Evolutionary conservation across 192 early-diverging fungal genomes (phyloP).

Genomic region (Diversispora eburnea): DNA sequence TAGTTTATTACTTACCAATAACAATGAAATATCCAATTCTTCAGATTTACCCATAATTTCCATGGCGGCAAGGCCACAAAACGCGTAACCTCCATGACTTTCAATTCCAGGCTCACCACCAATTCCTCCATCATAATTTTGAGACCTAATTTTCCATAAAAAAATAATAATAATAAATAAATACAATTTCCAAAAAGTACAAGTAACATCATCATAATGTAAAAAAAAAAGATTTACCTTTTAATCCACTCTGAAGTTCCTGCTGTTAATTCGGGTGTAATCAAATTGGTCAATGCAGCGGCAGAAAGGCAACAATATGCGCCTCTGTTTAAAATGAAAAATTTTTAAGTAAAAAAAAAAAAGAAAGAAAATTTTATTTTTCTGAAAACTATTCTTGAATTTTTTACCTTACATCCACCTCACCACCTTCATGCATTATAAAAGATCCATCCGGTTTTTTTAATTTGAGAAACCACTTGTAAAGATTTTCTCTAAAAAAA

Average conservation of each 20-base stretch:
- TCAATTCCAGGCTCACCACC: constrained; percentile 78
- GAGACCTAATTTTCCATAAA: constrained; percentile 50
- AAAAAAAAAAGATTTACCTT: constrained; percentile 35
- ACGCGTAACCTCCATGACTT: constrained; percentile 94
- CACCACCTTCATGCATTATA: constrained; percentile 85
- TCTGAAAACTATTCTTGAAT: background rate
- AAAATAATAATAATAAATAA: background rate
- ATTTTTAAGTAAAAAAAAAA: background rate
- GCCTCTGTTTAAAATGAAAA: constrained; percentile 43
- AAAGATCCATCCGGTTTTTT: constrained; percentile 90
- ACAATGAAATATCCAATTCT: constrained; percentile 60
- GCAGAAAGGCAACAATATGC: constrained; percentile 82
- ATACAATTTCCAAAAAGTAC: background rate
- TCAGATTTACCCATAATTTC: constrained; percentile 68
- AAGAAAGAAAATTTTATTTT: background rate
- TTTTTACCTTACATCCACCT: constrained; percentile 78
- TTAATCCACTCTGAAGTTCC: constrained; percentile 68
- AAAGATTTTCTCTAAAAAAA: constrained; percentile 48
- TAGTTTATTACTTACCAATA: constrained; percentile 26
- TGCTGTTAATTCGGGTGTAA: constrained; percentile 71
- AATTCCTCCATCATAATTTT: constrained; percentile 94
- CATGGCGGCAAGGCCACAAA: constrained; percentile 87
- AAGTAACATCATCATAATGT: background rate
- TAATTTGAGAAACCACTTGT: constrained; percentile 72
- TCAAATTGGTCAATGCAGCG: constrained; percentile 75